Conservation (phyloP, 2,329 filamentous ascomycete species). For the Lecanicillium sp. region DNA sequence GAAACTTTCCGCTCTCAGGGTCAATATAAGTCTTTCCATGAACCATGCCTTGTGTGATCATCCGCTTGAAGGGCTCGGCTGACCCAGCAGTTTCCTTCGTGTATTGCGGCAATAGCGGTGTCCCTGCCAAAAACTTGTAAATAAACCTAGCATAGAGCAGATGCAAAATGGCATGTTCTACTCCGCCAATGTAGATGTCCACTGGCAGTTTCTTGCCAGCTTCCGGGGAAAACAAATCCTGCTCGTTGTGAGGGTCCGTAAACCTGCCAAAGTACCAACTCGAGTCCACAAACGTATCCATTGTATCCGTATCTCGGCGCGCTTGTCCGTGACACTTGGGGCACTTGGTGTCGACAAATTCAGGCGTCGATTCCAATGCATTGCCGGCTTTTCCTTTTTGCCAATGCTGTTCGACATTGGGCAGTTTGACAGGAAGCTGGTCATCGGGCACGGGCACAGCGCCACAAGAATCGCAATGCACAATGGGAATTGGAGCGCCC, state of each 20-base stretch:
- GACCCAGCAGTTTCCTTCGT: conserved; percentile 22
- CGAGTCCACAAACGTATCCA: conserved; percentile 94
- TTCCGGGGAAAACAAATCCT: conserved; percentile 52
- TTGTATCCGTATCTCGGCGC: conserved; percentile 82
- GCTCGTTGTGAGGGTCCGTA: conserved; percentile 57
- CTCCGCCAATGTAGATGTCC: conserved; percentile 80
- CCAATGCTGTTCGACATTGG: conserved; percentile 60
- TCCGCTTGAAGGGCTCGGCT: conserved; percentile 71
- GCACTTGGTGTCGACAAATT: conserved; percentile 69
- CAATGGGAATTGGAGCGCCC: conserved; percentile 83
- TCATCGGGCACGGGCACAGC: conserved; percentile 68
- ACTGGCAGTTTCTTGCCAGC: conserved; percentile 60
- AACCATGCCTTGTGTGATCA: conserved; percentile 89
- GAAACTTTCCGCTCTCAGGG: conserved; percentile 64
- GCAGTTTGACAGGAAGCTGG: conserved; percentile 69
- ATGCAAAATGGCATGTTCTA: conserved; percentile 87
- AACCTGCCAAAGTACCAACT: conserved; percentile 91
- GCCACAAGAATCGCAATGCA: conserved; percentile 73
- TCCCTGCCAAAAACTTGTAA: conserved; percentile 70
- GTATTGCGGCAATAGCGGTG: conserved; percentile 35
- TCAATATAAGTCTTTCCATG: conserved; percentile 78
- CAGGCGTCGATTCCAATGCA: conserved; percentile 60
- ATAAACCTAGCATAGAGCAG: conserved; percentile 85
- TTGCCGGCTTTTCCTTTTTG: conserved; percentile 64
- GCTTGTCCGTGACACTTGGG: conserved; percentile 64